Percentiles rank a stretch among this genome's conserved stretches.
Conservation (phyloP, 768 basidiomycete species). For the Pulveroboletus sp. region DNA sequence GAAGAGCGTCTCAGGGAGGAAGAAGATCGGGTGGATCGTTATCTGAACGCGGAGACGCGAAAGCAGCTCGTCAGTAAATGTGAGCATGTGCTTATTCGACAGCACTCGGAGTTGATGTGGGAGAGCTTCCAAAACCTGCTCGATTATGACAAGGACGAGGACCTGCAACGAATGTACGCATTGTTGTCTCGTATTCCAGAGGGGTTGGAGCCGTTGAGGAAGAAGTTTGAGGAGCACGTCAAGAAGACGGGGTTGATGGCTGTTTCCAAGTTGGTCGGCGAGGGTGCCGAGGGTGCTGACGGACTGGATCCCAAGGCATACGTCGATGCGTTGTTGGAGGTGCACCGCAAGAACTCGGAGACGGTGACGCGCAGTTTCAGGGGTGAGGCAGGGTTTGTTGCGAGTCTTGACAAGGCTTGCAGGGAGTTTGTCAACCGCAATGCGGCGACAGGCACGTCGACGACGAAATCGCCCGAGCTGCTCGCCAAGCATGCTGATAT, state of each 20-base stretch:
- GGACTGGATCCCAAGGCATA: slow-evolving; percentile 89
- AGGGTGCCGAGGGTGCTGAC: slow-evolving; percentile 53
- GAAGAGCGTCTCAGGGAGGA: slow-evolving; percentile 92
- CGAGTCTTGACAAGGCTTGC: slow-evolving; percentile 92
- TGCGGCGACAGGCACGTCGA: slow-evolving; percentile 79
- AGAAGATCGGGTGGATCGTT: slow-evolving; percentile 92
- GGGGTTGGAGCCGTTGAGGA: slow-evolving; percentile 86
- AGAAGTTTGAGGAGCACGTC: slow-evolving; percentile 94
- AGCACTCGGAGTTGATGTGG: slow-evolving; percentile 83
- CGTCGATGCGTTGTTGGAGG: slow-evolving; percentile 87
- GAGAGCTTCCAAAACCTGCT: slow-evolving; percentile 88
- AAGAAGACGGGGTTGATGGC: slow-evolving; percentile 85
- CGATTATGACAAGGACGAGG: slow-evolving; percentile 93
- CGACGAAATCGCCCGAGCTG: slow-evolving; percentile 86
- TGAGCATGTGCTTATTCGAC: slow-evolving; percentile 89
- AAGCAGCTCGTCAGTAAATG: slow-evolving; percentile 79
- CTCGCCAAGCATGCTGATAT: slow-evolving; percentile 91
- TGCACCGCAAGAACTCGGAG: slow-evolving; percentile 89
- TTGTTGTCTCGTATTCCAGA: slow-evolving; percentile 88
- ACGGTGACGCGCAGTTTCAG: slow-evolving; percentile 87
- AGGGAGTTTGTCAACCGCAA: slow-evolving; percentile 95
- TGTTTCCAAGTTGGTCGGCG: slow-evolving; percentile 65
- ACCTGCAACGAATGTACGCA: slow-evolving; percentile 92
- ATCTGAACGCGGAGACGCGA: slow-evolving; percentile 85
- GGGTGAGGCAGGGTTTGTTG: slow-evolving; percentile 91